Evolutionary conservation across 345 rosid species (phyloP).

Genomic region (Laguncularia racemosa): DNA sequence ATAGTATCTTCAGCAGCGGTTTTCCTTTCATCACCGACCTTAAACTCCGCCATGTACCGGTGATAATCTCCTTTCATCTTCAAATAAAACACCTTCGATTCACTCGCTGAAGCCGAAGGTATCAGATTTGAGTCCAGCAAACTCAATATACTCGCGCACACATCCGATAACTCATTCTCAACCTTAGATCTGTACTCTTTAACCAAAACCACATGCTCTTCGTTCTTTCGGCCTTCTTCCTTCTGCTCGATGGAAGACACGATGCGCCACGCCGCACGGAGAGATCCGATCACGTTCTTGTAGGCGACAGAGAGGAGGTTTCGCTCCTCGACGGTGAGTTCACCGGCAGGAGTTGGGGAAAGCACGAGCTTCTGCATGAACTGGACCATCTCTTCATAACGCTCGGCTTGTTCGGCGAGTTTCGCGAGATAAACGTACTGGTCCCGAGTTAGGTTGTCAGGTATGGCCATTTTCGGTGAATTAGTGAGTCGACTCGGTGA

Average conservation of each 20-base stretch:
- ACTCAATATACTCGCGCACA: slow-evolving; percentile 65
- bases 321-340: slow-evolving; percentile 89
- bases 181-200: slow-evolving; percentile 95
- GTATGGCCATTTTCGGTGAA: slow-evolving; percentile 23
- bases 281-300: slow-evolving; percentile 97
- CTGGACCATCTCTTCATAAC: slow-evolving; percentile 94
- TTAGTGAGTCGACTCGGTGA: slow-evolving; percentile 1
- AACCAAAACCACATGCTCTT: slow-evolving; percentile 79
- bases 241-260: slow-evolving; percentile 95
- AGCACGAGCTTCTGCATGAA: slow-evolving; percentile 89
- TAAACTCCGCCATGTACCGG: slow-evolving; percentile 90
- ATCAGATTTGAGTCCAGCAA: slow-evolving; percentile 63
- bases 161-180: slow-evolving; percentile 67
- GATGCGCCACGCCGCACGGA: slow-evolving; percentile 96
- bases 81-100: slow-evolving; percentile 84
- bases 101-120: slow-evolving; percentile 68
- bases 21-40: slow-evolving; percentile 80
- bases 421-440: slow-evolving; percentile 92
- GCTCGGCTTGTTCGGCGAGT: slow-evolving; percentile 96
- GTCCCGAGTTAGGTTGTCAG: slow-evolving; percentile 63
- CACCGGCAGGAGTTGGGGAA: slow-evolving; percentile 66
- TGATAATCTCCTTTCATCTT: slow-evolving; percentile 98
- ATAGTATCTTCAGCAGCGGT: slow-evolving; percentile 94
- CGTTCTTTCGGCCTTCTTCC: slow-evolving; percentile 90
- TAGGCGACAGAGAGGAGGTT: slow-evolving; percentile 94